Conservation (phyloP, 345 rosid genomes). For the Dipteronia sinensis region DNA sequence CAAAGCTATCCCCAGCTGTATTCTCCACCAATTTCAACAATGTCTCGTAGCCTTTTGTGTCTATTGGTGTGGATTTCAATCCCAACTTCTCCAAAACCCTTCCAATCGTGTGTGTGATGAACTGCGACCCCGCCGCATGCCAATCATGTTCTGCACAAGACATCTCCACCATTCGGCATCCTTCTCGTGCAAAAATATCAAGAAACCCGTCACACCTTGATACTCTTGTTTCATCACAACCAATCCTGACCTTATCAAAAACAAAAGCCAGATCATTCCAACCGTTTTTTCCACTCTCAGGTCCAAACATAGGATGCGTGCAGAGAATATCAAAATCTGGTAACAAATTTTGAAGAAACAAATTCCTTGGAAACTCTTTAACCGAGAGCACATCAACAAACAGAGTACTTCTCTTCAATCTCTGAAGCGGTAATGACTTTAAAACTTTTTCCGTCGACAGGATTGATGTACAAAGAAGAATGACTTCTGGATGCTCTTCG, state of each 20-base stretch:
- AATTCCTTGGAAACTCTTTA: constrained; percentile 69
- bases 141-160: constrained; percentile 80
- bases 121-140: constrained; percentile 88
- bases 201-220: constrained; percentile 60
- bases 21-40: constrained; percentile 78
- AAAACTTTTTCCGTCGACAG: constrained; percentile 75
- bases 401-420: constrained; percentile 78
- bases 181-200: constrained; percentile 66
- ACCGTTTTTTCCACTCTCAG: constrained; percentile 81
- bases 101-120: constrained; percentile 79
- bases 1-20: constrained; percentile 83
- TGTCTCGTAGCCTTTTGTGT: constrained; percentile 76
- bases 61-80: constrained; percentile 60
- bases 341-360: constrained; percentile 57
- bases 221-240: constrained; percentile 44
- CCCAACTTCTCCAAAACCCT: constrained; percentile 68
- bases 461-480: constrained; percentile 74
- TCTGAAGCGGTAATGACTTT: constrained; percentile 65
- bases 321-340: constrained; percentile 71
- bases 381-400: constrained; percentile 92
- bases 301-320: constrained; percentile 89
- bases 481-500: constrained; percentile 84
- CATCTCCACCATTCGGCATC: constrained; percentile 89
- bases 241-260: constrained; percentile 76
- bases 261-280: constrained; percentile 68